Evolutionary conservation across 2,329 filamentous ascomycete genomes (phyloP), one percentile per base, ranked within the genome.

Genomic region (Claviceps cyperi): DNA sequence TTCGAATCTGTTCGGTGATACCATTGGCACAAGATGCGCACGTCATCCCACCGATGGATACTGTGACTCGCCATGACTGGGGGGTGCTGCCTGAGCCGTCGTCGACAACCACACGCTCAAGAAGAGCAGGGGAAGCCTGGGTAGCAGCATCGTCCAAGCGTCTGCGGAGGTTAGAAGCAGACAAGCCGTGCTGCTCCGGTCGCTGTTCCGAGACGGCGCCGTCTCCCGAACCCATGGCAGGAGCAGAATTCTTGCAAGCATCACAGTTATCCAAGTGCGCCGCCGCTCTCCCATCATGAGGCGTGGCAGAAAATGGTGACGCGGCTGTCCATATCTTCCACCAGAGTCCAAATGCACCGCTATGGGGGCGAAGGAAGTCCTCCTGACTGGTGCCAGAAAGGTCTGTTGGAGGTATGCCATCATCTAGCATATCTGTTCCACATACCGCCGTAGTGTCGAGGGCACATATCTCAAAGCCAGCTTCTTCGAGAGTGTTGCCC

Each of bases 31-130:
- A 89, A 13, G 81, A 75, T 14, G 80, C 78, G 60, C 84, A 88
- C 4, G 80, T 86, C 83, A 89, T 87, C 48, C 84, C 84, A 28
- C 74, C 78, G 40, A 89, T 73, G 19, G 80, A 77, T n/a, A 81
- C 54, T 0, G 68, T 73, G 2, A 71, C 76, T 39, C 70, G 65
- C 70, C 74, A 80, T 19, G 50, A 47, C 14, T 53, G 52, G n/a
- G 57, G 28, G 1, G 47, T 6, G 4, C 28, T 32, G 28, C 44
- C 46, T 11, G 36, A 36, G 52, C 40, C 48, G 38, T 53, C 49
- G 35, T 55, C 56, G 41, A 59, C 52, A 19, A 61, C 49, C 15
- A 64, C 55, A 45, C 53, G 47, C 36, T 61, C 56, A 5, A 64
- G 54, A 32, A 57, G 49, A 21, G 55, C 47, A 9, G 56, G 48